Evolutionary conservation across 371 early-diverging fungal genomes (phyloP).

Genomic region (Catenaria anguillulae): DNA sequence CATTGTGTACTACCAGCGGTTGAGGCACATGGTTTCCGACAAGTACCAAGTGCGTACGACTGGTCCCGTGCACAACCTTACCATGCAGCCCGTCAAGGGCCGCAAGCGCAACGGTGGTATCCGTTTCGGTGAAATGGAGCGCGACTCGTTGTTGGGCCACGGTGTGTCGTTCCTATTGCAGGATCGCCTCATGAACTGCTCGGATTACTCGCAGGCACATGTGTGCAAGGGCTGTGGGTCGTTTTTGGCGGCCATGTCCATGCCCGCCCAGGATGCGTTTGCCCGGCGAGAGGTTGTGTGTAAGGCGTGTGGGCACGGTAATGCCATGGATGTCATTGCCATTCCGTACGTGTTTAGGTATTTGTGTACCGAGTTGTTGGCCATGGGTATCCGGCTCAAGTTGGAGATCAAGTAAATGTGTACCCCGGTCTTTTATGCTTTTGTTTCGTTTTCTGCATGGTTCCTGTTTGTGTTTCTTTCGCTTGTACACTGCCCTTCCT

Average conservation of each 20-base stretch:
- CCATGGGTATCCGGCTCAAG: conserved; percentile 73
- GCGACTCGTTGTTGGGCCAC: conserved; percentile 98
- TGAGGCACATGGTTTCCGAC: conserved; percentile 99
- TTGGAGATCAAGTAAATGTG: conserved; percentile 34
- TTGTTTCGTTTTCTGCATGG: too few relatives aligned
- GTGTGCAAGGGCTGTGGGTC: conserved; percentile 14
- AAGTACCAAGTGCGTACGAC: conserved; percentile 99
- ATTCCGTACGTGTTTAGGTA: conserved; percentile 98
- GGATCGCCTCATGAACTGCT: conserved; percentile 98
- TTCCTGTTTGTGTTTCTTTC: too few relatives aligned
- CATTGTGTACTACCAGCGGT: conserved; percentile 98
- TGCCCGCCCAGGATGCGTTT: conserved; percentile 3
- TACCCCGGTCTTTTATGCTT: too few relatives aligned
- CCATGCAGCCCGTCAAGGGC: conserved; percentile 98
- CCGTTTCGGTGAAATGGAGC: conserved; percentile 99
- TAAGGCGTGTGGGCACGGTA: conserved; percentile 66
- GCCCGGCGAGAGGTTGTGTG: conserved; percentile 35
- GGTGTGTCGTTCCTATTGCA: conserved; percentile 89
- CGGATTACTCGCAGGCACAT: conserved; percentile 63
- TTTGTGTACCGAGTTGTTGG: conserved; percentile 89
- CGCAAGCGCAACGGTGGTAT: conserved; percentile 97
- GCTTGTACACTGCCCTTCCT: too few relatives aligned
- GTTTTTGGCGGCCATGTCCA: conserved; percentile 9
- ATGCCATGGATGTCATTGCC: conserved; percentile 72
- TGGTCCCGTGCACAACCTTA: conserved; percentile 93